A percentile compares a stretch with the other conserved stretches of the same genome.
Evolutionary conservation across 2,329 filamentous ascomycete genomes (phyloP).

Genomic region (Pyrenophora seminiperda): DNA sequence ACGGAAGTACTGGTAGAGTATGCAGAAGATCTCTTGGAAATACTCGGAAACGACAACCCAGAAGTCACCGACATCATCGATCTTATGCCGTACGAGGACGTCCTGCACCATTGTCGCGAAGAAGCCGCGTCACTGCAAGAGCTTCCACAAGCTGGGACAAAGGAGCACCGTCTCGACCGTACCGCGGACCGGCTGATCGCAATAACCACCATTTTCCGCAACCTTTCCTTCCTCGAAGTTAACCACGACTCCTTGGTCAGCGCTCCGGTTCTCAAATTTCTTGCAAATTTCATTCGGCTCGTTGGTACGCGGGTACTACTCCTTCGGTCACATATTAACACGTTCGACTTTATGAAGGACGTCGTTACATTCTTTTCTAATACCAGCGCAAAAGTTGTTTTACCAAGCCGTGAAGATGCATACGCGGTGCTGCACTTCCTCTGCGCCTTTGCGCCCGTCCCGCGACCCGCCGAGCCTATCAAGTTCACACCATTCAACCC

Average conservation of each 20-base stretch:
- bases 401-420: slow-evolving; percentile 86
- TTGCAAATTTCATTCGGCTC: slow-evolving; percentile 82
- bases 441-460: slow-evolving; percentile 83
- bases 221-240: slow-evolving; percentile 82
- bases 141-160: slow-evolving; percentile 72
- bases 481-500: slow-evolving; percentile 84
- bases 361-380: slow-evolving; percentile 88
- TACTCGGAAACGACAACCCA: slow-evolving; percentile 80
- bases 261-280: slow-evolving; percentile 77
- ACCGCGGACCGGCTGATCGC: slow-evolving; percentile 87
- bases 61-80: slow-evolving; percentile 88
- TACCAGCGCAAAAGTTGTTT: slow-evolving; percentile 76
- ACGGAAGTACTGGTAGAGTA: slow-evolving; percentile 88
- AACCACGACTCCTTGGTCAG: slow-evolving; percentile 80
- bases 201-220: slow-evolving; percentile 89
- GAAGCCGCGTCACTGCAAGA: slow-evolving; percentile 77
- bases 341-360: slow-evolving; percentile 97
- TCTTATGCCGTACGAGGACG: slow-evolving; percentile 84
- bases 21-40: slow-evolving; percentile 83
- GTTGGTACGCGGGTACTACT: slow-evolving; percentile 89
- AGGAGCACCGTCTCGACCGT: slow-evolving; percentile 80
- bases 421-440: slow-evolving; percentile 86
- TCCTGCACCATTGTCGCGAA: slow-evolving; percentile 75
- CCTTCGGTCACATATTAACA: slow-evolving; percentile 79
- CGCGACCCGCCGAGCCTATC: slow-evolving; percentile 66